Conservation (phyloP, 805 yeast genomes). For the Candida hungchunana region DNA sequence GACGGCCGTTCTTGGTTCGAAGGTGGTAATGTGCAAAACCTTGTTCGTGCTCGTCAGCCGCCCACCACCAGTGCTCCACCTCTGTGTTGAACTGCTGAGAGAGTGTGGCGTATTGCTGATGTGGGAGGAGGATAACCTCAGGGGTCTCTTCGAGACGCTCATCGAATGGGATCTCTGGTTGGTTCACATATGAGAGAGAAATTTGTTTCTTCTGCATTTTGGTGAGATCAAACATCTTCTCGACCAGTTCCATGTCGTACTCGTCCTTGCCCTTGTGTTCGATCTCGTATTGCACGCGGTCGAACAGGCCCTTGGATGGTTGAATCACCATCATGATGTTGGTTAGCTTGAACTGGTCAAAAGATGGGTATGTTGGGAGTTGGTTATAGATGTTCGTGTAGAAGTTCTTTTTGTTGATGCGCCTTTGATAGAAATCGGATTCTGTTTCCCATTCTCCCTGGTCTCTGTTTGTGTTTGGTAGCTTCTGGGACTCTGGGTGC, state of each 20-base stretch:
- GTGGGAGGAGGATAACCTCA: slow-evolving; percentile 42
- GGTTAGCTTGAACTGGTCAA: slow-evolving; percentile 30
- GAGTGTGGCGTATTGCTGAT: slow-evolving; percentile 44
- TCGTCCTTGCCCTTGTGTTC: slow-evolving; percentile 31
- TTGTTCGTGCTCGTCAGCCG: slow-evolving; percentile 41
- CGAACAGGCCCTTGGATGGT: slow-evolving; percentile 36
- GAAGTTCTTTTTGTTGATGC: slow-evolving; percentile 15
- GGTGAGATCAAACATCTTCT: slow-evolving; percentile 31
- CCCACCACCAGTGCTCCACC: slow-evolving; percentile 36
- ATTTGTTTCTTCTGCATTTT: slow-evolving; percentile 17
- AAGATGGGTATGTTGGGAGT: slow-evolving; percentile 32
- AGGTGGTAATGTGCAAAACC: slow-evolving; percentile 27
- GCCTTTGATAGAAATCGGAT: too few relatives aligned
- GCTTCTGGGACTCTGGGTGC: slow-evolving; percentile 2
- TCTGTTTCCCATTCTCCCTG: too few relatives aligned
- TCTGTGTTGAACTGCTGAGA: slow-evolving; percentile 43
- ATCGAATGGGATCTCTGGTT: slow-evolving; percentile 6
- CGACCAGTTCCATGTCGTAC: slow-evolving; percentile 50
- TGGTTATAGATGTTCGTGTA: slow-evolving; percentile 32
- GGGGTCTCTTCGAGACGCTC: slow-evolving; percentile 17
- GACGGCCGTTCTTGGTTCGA: slow-evolving; percentile 11
- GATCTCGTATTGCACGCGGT: slow-evolving; percentile 20
- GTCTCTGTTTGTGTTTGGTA: too few relatives aligned
- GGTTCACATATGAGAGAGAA: background rate
- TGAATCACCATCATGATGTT: slow-evolving; percentile 57